Base-by-base conservation (phyloP, 257 asterid genomes). In the Anisodus acutangulus region DNA sequence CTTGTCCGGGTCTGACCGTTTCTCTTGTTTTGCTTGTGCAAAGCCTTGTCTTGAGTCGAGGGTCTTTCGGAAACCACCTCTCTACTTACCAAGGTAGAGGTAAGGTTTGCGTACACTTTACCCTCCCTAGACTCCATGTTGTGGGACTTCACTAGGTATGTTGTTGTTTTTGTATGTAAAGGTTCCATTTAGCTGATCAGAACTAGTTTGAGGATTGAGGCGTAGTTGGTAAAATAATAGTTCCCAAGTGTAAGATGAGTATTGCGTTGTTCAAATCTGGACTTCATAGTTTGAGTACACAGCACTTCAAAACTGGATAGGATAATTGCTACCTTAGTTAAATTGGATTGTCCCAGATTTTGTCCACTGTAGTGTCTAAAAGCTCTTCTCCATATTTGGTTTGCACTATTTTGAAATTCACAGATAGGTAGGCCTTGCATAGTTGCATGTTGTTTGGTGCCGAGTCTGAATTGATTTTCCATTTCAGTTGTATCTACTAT, bases 241-340 rank as follows among this genome's bases (percentile, higher is more conserved):
- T 49, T 74, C 19, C 16, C 60, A 49, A 22, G 62, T 49, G 19
- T 11, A 8, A 58, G 22, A 67, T 19, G 43, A 71, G 49, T 22
- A 47, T 74, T 74, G 43, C 81, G 22, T 74, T 74, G 43, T 49
- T 74, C 43, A 49, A 74, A 51, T 74, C 8, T 51, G 26, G 45
- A 74, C 13, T 16, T 74, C 22, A 49, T 22, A 26, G 45, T 74
- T 74, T 49, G 4, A 12, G 45, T 3, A 74, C 81, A 51, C 3
- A 22, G n/a, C 63, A 51, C 47, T 13, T 54, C 26, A 76, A 15
- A 45, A 26, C 13, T 51, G 13, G 8, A 51, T 7, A 26, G 26
- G 12, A 3, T 51, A 76, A 76, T 53, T 76, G 15, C 64, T 76
- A 74, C 62, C 10, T 51, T 22, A 22, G 64, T 54, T 51, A 12